These are phyloP conservation scores for Kwoniella dejecticola DNA, from an alignment of 768 basidiomycete genomes.

Conservation along the genomic window DNA sequence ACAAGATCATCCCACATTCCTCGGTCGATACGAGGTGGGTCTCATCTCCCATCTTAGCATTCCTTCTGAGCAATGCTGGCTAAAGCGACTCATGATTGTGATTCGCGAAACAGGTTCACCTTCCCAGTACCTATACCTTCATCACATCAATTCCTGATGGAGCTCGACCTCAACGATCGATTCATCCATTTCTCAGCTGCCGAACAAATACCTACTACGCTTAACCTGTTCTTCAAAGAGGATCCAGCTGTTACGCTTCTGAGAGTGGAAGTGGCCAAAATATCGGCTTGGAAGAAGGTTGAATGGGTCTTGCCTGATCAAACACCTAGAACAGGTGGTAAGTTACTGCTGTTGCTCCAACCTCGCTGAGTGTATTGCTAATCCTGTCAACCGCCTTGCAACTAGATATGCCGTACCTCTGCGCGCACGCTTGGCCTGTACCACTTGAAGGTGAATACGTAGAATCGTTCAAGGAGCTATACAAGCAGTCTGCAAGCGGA, in stretches of 20 bases:
- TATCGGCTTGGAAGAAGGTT: slow-evolving; percentile 51
- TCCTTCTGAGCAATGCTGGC: neutral
- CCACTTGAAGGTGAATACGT: slow-evolving; percentile 55
- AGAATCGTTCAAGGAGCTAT: slow-evolving; percentile 49
- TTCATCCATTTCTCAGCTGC: slow-evolving; percentile 61
- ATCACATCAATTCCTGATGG: slow-evolving; percentile 56
- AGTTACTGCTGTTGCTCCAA: neutral
- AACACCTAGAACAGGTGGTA: slow-evolving; percentile 17
- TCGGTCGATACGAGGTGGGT: slow-evolving; percentile 46
- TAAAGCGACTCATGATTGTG: too few relatives aligned
- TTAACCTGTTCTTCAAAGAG: slow-evolving; percentile 57
- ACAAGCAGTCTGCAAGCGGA: slow-evolving; percentile 17
- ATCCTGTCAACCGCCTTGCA: neutral
- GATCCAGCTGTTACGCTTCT: slow-evolving; percentile 48
- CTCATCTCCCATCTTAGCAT: neutral
- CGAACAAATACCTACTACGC: slow-evolving; percentile 56
- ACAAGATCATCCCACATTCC: slow-evolving; percentile 57
- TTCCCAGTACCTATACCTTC: slow-evolving; percentile 55
- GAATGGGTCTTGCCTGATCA: slow-evolving; percentile 44
- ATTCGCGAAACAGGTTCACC: slow-evolving; percentile 38
- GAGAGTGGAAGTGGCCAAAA: slow-evolving; percentile 42
- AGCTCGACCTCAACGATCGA: slow-evolving; percentile 58
- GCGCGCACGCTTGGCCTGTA: slow-evolving; percentile 33
- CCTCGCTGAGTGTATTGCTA: neutral
- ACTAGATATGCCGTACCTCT: slow-evolving; percentile 52